Evolutionary conservation across 1,284 basidiomycete species (phyloP), one percentile per base, ranked within the genome.

Genomic region (Rhodotorula sp.): DNA sequence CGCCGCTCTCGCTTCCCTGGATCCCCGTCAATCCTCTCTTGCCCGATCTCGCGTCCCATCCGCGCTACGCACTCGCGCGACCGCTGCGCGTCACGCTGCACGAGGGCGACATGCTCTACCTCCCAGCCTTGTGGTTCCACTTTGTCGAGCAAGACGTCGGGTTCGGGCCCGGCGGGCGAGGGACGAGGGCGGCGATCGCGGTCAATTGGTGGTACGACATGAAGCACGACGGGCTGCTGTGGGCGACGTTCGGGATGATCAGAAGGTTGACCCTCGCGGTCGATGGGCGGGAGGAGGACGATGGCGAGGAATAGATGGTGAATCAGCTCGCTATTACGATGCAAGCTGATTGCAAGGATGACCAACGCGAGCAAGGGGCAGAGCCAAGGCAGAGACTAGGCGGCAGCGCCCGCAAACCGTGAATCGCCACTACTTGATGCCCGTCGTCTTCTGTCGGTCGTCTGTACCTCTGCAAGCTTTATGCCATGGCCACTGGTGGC

Each of bases 91-190:
- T 94, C 34, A 87, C 85, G 0, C 80, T 96, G 9, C 76, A 82
- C 12, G 85, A 86, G 23, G 92, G 93, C 3, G 90, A 95, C 74
- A 89, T 90, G 1, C 81, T 96, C n/a, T 95, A 92, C 81, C 86
- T 96, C 42, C 93, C 93, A 25, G 87, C 90, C 3, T 89, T 91
- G 0, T 96, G 93, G 93, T 96, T 52, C 48, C 66, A 67, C 54
- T 54, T 45, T 8, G 59, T 61, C 52, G 61, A 14, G 77, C 76
- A 42, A 57, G 85, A 12, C 44, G 52, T 55, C n/a, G 49, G 62
- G 21, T 34, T 14, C 25, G 61, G 53, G 7, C 60, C 64, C 14
- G 46, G 60, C 4, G 12, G 19, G 44, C 3, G 25, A 19, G 54
- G 53, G 17, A 88, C 86, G 0, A 81, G 81, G 1, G 75, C 82